Conservation (phyloP, 2,329 filamentous ascomycete species). For the Scedosporium apiospermum region DNA sequence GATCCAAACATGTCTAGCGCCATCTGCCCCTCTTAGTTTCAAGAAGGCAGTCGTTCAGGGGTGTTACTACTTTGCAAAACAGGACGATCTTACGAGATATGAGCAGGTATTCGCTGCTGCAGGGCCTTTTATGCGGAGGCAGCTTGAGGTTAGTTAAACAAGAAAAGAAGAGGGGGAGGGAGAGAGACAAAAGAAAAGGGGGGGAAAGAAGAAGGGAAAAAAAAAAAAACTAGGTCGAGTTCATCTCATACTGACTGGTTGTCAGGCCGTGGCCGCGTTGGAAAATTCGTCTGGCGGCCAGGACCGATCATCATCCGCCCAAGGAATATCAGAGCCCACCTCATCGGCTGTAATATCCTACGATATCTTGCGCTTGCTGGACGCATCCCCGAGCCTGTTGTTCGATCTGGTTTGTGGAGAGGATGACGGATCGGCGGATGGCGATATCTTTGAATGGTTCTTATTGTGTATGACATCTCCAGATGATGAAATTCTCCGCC, state of each 20-base stretch:
- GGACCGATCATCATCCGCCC: not conserved
- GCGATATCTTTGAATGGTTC: slow-evolving; percentile 36
- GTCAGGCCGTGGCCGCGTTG: not conserved
- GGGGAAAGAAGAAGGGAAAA: no score
- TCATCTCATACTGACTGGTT: not conserved
- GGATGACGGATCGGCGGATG: slow-evolving; percentile 17
- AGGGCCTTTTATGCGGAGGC: slow-evolving; percentile 45
- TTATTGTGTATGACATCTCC: slow-evolving; percentile 44
- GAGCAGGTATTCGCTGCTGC: slow-evolving; percentile 44
- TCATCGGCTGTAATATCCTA: slow-evolving; percentile 33
- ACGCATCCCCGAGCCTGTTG: slow-evolving; percentile 33
- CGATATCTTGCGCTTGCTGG: slow-evolving; percentile 48
- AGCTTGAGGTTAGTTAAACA: slow-evolving; percentile 39
- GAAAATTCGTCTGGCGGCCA: not conserved
- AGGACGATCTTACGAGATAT: slow-evolving; percentile 38
- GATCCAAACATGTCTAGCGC: slow-evolving; percentile 44
- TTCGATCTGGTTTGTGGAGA: slow-evolving; percentile 8
- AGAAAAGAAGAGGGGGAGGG: no score
- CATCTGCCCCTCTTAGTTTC: slow-evolving; percentile 47
- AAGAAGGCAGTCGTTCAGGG: slow-evolving; percentile 54
- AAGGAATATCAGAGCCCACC: slow-evolving; percentile 7
- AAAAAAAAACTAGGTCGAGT: not conserved
- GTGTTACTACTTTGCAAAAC: slow-evolving; percentile 52
- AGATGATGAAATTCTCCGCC: slow-evolving; percentile 36
- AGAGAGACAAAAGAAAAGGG: no score